Conservation (phyloP, 257 asterid genomes). For the Solanum sejunctum region DNA sequence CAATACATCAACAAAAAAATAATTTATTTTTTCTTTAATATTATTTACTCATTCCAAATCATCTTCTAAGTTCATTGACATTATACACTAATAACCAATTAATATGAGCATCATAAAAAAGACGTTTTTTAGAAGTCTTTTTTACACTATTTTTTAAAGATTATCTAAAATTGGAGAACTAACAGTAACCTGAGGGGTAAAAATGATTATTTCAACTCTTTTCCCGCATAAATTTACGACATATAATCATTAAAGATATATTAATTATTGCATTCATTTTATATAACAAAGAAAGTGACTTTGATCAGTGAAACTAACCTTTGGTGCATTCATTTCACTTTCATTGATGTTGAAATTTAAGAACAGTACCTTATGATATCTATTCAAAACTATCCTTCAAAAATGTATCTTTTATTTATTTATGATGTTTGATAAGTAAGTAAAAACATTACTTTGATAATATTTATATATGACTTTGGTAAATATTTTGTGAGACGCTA, state of each 20-base stretch:
- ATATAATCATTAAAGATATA: not conserved
- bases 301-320: not conserved
- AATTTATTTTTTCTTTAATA: too few relatives aligned
- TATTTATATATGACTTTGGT: too few relatives aligned
- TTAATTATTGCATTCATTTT: not conserved
- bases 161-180: too few relatives aligned
- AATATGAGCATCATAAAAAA: not conserved
- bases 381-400: not conserved
- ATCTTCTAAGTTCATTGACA: not conserved
- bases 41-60: too few relatives aligned
- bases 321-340: not conserved
- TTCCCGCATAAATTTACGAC: not conserved
- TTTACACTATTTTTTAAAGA: too few relatives aligned
- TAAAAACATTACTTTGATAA: too few relatives aligned
- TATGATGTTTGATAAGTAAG: too few relatives aligned
- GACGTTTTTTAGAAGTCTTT: too few relatives aligned
- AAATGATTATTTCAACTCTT: not conserved
- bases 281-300: not conserved
- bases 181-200: not conserved
- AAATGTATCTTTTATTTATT: too few relatives aligned
- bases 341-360: not conserved
- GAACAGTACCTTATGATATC: not conserved
- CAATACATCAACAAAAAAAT: too few relatives aligned
- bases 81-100: not conserved
- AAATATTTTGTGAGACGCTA: too few relatives aligned